phyloP scores from a whole-genome alignment of 1,284 basidiomycete species.

The Moesziomyces sp. region DNA sequence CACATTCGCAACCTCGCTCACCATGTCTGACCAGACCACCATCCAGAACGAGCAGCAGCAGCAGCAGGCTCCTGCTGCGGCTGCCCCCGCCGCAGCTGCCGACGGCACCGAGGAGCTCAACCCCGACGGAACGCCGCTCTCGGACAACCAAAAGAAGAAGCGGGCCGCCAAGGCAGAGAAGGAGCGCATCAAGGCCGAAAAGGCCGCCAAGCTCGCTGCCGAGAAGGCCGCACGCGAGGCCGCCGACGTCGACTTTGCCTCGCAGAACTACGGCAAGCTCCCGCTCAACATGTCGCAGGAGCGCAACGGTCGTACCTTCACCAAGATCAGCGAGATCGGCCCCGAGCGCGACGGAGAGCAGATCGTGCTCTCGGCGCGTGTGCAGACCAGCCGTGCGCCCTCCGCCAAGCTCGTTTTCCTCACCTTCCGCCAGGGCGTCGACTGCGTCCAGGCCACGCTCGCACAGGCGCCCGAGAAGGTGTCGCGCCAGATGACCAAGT shows the following conservation, averaged over 20 bases:
- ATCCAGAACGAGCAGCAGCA: slow-evolving; percentile 28
- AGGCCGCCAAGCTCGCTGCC: slow-evolving; percentile 83
- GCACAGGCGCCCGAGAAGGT: slow-evolving; percentile 81
- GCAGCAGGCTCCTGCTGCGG: no score
- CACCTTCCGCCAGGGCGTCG: slow-evolving; percentile 85
- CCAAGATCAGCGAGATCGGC: slow-evolving; percentile 77
- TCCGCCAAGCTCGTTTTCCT: slow-evolving; percentile 91
- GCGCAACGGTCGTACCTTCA: slow-evolving; percentile 70
- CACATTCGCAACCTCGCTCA: slow-evolving; percentile 6
- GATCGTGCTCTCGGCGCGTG: slow-evolving; percentile 86
- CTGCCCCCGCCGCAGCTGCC: slow-evolving; percentile 15
- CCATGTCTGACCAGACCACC: slow-evolving; percentile 45
- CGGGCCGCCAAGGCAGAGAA: slow-evolving; percentile 92
- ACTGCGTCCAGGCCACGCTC: slow-evolving; percentile 90
- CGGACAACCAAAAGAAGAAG: slow-evolving; percentile 93
- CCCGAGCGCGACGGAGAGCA: slow-evolving; percentile 79
- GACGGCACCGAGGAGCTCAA: slow-evolving; percentile 51
- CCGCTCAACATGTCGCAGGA: slow-evolving; percentile 92
- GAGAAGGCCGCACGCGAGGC: slow-evolving; percentile 80
- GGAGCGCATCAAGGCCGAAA: slow-evolving; percentile 74
- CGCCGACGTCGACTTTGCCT: slow-evolving; percentile 83
- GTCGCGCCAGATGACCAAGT: slow-evolving; percentile 98
- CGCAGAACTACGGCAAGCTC: slow-evolving; percentile 86
- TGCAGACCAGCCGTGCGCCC: slow-evolving; percentile 86
- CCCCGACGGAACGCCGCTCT: slow-evolving; percentile 71